These are phyloP conservation scores for Cylindrotheca closterium DNA, from an alignment of 108 stramenopile species.

Conservation along the genomic window DNA sequence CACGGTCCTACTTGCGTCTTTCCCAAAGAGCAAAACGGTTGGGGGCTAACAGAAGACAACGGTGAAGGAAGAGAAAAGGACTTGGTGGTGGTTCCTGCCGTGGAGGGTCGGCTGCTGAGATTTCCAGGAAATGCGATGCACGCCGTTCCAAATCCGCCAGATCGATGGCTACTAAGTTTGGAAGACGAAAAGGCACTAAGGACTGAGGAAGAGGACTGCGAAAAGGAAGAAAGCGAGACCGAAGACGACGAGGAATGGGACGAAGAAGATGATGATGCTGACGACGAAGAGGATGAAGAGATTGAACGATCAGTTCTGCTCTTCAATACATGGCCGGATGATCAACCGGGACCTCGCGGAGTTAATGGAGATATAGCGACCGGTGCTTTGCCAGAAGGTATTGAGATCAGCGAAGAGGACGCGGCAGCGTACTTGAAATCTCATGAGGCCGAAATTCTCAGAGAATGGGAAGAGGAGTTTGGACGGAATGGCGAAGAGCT, in stretches of 20 bases:
- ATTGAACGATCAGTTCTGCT: constrained; percentile 41
- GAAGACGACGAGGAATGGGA: constrained; percentile 14
- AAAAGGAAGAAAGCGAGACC: constrained; percentile 25
- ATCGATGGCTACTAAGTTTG: constrained; percentile 41
- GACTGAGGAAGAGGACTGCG: constrained; percentile 36
- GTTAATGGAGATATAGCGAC: constrained; percentile 24
- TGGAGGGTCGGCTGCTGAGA: constrained; percentile 49
- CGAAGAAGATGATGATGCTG: constrained; percentile 33
- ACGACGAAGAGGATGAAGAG: constrained; percentile 32
- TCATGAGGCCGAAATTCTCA: neutral
- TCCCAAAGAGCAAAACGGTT: constrained; percentile 14
- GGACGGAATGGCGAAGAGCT: neutral
- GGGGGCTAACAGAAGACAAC: constrained; percentile 9
- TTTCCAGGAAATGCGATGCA: constrained; percentile 64
- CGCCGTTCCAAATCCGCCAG: constrained; percentile 56
- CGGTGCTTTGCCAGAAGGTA: constrained; percentile 42
- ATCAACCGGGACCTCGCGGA: constrained; percentile 25
- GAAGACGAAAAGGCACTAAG: constrained; percentile 29
- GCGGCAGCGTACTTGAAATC: constrained; percentile 5
- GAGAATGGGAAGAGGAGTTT: constrained; percentile 5
- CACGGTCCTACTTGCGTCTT: constrained; percentile 43
- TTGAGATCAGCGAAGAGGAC: constrained; percentile 23
- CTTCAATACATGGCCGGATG: constrained; percentile 49
- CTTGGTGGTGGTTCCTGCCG: constrained; percentile 53
- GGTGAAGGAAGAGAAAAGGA: constrained; percentile 2